These are phyloP conservation scores for Lactarius quietus DNA, from an alignment of 768 basidiomycete genomes.

Conservation along the genomic window DNA sequence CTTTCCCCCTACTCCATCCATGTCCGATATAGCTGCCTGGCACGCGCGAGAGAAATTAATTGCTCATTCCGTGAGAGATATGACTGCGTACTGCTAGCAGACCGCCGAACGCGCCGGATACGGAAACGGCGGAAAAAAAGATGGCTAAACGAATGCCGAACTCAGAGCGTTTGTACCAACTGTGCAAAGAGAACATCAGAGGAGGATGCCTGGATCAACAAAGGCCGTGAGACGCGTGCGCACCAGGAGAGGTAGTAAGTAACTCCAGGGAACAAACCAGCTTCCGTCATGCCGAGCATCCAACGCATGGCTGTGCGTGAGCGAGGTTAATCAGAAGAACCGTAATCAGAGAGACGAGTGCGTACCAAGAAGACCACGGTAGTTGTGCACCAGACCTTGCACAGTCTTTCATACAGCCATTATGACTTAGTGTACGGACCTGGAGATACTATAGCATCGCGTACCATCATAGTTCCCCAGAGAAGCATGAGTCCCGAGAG, in stretches of 20 bases:
- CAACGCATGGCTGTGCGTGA: slow-evolving; percentile 55
- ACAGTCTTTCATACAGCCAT: slow-evolving; percentile 46
- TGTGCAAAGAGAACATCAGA: slow-evolving; percentile 27
- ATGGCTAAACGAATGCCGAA: slow-evolving; percentile 54
- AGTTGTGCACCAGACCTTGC: slow-evolving; percentile 69
- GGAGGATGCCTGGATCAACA: background rate
- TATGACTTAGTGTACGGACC: background rate
- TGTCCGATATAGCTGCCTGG: slow-evolving; percentile 60
- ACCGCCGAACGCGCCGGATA: slow-evolving; percentile 80
- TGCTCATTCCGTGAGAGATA: background rate
- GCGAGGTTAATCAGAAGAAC: background rate
- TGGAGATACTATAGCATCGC: slow-evolving; percentile 15
- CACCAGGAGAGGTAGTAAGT: slow-evolving; percentile 73
- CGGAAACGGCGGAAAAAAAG: slow-evolving; percentile 62
- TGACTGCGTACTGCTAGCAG: slow-evolving; percentile 53
- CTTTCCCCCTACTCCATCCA: slow-evolving; percentile 67
- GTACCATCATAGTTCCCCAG: slow-evolving; percentile 76
- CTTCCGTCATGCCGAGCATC: slow-evolving; percentile 73
- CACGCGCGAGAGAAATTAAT: background rate
- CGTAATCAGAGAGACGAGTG: background rate
- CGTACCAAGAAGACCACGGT: slow-evolving; percentile 60
- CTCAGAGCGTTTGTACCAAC: slow-evolving; percentile 71
- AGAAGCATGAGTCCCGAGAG: slow-evolving; percentile 66
- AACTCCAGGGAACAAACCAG: slow-evolving; percentile 50
- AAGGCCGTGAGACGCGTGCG: slow-evolving; percentile 25